Evolutionary conservation across 139 green algal genomes (phyloP).

Genomic region (Bryopsis sp.): DNA sequence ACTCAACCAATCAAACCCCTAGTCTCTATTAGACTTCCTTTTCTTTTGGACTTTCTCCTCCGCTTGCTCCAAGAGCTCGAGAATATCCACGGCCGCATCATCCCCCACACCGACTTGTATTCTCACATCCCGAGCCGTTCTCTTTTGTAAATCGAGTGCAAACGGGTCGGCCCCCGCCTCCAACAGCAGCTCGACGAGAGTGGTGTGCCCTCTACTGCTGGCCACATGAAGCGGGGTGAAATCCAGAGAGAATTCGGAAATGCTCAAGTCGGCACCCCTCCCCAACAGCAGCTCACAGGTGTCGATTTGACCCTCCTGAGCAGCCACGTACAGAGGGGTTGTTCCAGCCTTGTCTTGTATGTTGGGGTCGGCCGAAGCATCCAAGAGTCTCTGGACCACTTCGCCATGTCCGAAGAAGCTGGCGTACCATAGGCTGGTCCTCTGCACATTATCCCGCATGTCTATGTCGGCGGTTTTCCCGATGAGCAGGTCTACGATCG

Average conservation of each 20-base stretch:
- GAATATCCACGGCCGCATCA: no score
- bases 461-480: background rate
- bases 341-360: background rate
- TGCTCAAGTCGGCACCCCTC: background rate
- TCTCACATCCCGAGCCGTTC: no score
- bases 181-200: background rate
- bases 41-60: no score
- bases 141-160: no score
- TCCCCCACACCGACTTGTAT: no score
- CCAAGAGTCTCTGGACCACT: background rate
- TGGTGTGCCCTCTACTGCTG: background rate
- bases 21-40: no score
- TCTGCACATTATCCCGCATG: background rate
- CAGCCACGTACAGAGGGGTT: constrained; percentile 1
- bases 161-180: no score
- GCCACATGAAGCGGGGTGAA: constrained; percentile 3
- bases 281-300: background rate
- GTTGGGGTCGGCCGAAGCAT: background rate
- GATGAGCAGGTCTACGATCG: background rate
- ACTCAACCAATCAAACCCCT: no score
- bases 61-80: no score
- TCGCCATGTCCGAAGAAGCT: background rate
- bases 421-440: background rate
- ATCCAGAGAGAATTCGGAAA: background rate
- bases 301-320: background rate